Conservation (phyloP, 2,329 filamentous ascomycete species). For the Alternaria infectoria region DNA sequence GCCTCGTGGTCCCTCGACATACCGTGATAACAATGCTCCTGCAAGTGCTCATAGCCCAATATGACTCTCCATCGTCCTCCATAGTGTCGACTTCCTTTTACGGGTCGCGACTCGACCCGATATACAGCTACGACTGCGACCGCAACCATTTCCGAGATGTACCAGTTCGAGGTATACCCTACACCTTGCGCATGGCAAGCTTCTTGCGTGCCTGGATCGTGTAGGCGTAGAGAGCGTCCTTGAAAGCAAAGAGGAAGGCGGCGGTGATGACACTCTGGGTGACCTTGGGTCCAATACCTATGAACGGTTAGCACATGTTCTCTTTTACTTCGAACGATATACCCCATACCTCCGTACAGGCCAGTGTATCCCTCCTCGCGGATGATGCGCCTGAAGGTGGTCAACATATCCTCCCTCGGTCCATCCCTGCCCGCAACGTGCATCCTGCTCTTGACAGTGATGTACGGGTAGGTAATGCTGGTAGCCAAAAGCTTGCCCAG, state of each 20-base stretch:
- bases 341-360: constrained; percentile 94
- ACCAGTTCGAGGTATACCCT: not conserved
- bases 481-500: constrained; percentile 95
- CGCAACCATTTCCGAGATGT: not conserved
- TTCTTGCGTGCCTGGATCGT: constrained; percentile 69
- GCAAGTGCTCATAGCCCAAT: not conserved
- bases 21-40: not conserved
- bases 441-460: constrained; percentile 97
- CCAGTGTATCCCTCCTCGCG: constrained; percentile 89
- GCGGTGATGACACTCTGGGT: constrained; percentile 96
- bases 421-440: constrained; percentile 82
- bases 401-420: constrained; percentile 80
- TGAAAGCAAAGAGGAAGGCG: constrained; percentile 96
- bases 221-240: constrained; percentile 91
- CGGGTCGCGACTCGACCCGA: not conserved
- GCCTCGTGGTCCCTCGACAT: not conserved
- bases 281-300: constrained; percentile 94
- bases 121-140: not conserved
- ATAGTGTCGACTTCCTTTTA: not conserved
- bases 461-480: constrained; percentile 94
- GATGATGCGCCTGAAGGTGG: constrained; percentile 79
- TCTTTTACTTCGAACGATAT: too few relatives aligned
- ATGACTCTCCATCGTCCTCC: not conserved
- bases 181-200: constrained; percentile 28
- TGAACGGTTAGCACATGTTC: constrained; percentile 14